These are phyloP conservation scores for Rhizophora apiculata DNA, from an alignment of 345 rosid genomes.

Conservation along the genomic window DNA sequence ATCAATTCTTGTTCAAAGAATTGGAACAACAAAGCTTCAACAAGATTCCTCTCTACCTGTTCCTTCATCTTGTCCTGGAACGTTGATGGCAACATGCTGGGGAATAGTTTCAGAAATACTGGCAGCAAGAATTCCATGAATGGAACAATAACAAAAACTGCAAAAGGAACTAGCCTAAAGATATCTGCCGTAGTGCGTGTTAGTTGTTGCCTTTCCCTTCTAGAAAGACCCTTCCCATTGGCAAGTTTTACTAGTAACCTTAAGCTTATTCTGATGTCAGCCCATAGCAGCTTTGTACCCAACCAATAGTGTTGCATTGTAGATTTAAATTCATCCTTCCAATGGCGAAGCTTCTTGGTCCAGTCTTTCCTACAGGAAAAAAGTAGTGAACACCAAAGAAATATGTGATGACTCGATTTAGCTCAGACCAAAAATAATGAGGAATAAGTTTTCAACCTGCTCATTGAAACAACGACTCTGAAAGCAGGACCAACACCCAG, in stretches of 20 bases:
- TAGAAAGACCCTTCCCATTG: conserved; percentile 84
- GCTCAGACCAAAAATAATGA: conserved; percentile 16
- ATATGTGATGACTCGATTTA: not conserved
- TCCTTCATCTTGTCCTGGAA: conserved; percentile 99
- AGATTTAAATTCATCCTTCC: conserved; percentile 90
- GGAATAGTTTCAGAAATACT: conserved; percentile 77
- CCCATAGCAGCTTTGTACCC: conserved; percentile 90
- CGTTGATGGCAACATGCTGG: conserved; percentile 96
- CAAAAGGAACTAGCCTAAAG: conserved; percentile 87
- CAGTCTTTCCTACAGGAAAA: conserved; percentile 70
- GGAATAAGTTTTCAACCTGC: conserved; percentile 54
- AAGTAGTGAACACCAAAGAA: conserved; percentile 14
- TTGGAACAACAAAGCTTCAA: conserved; percentile 1
- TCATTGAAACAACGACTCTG: conserved; percentile 90
- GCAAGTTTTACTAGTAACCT: conserved; percentile 85
- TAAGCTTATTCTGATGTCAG: conserved; percentile 79
- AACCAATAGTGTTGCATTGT: conserved; percentile 91
- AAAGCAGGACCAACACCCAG: conserved; percentile 90
- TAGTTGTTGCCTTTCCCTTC: conserved; percentile 90
- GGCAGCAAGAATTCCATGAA: conserved; percentile 98
- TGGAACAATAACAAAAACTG: conserved; percentile 89
- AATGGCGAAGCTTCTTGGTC: conserved; percentile 77
- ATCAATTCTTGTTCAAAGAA: not conserved
- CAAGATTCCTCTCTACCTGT: conserved; percentile 50
- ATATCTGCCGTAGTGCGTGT: conserved; percentile 91